Evolutionary conservation across 2,329 filamentous ascomycete species (phyloP), one percentile per base, ranked within the genome.

Genomic region (Emmonsia crescens): DNA sequence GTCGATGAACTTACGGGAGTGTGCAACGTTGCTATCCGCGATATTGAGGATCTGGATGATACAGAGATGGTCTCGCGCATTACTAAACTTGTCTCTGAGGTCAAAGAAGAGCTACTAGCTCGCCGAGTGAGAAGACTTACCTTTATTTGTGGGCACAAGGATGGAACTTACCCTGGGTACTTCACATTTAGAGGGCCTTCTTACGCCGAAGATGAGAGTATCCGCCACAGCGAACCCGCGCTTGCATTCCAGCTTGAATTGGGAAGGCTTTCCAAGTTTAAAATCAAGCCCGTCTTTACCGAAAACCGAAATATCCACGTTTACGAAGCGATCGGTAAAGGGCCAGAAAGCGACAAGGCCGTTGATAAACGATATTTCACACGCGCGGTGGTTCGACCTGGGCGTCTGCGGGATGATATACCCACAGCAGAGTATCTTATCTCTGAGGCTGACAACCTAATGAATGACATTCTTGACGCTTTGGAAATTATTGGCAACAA

Each of bases 281-380:
- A 91, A 79, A 96, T 97, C 78, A 95, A 92, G 80, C 93, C 94
- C 1, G 91, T 99, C 59, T 99, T 99, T 79, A 97, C 94, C 0
- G 92, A 97, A 78, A 99, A 99, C 82, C 89, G 95, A 73, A 97
- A 96, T 78, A 96, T 99, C 67, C 94, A 99, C 80, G 92, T 99
- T 63, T 99, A 97, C 78, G 92, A 97, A 81, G 94, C 90, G 67
- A 81, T 96, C 70, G 94, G 94, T 72, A 99, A 96, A 82, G 89
- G 89, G 57, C 89, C 92, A 46, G 92, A 96, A 74, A 92, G 89
- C 61, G 94, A 99, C 78, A 79, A 79, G 68, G 74, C 77, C 29
- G 71, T 78, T 61, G 78, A 80, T 69, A 96, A 96, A 85, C 89
- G 94, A 68, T 99, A 97, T 84, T 99, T 99, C 76, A 94, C 94